Base-by-base conservation (phyloP, 768 basidiomycete genomes). In the Mycena sanguinolenta region DNA sequence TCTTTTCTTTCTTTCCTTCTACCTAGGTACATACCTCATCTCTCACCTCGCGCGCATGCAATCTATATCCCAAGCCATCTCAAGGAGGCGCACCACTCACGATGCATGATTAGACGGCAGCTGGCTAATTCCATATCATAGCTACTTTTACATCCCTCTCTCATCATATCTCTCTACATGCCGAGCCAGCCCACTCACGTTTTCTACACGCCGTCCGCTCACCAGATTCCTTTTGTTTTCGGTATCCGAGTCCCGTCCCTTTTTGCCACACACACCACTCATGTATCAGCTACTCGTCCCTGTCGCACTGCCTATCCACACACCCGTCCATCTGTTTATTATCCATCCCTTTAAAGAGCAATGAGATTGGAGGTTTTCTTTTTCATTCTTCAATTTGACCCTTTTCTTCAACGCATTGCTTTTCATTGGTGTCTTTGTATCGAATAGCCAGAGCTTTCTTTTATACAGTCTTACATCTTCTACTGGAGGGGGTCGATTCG, bases 21-120 rank as follows among this genome's bases (percentile, higher is more conserved):
- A 73, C 67, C 64, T 75, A 72, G 71, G 72, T 74, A 78, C 75
- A 69, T 82, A 75, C 72, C 74, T 60, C 74, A 58, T 73, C 79
- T 76, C 79, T 79, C 77, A 75, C 79, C 73, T 74, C 69, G 73
- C 77, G 77, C 84, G 85, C 88, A 87, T 87, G 84, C 84, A 84
- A 87, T 86, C 84, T 86, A 84, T 79, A 80, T 77, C 71, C 71
- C 71, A 61, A 67, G 71, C 73, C 72, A 72, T 75, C 74, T 75
- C 74, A 75, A 75, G 74, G 74, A 75, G 72, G 74, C 73, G 23
- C 70, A 71, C 57, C 64, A 73, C 72, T 67, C 61, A 71, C 73
- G 65, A 74, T 69, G 73, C 73, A 74, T 74, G 69, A 65, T 63
- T 69, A 73, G 72, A 73, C 69, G 72, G 65, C 68, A 68, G 69